phyloP scores from a whole-genome alignment of 192 early-diverging fungal species.

The Coemansia sp. region DNA sequence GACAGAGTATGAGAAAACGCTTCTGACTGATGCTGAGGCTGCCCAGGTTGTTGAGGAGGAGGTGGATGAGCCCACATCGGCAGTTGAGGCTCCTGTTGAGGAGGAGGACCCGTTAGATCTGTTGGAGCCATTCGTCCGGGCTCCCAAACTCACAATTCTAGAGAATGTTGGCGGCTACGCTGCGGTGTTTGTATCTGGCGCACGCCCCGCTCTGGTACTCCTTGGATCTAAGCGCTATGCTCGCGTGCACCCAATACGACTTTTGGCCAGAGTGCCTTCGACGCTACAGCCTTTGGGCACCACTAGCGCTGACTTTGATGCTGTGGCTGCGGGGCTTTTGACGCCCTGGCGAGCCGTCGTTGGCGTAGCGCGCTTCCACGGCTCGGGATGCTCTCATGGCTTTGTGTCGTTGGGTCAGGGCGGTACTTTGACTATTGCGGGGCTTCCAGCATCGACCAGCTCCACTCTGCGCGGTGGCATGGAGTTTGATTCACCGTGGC shows the following conservation, averaged over 20 bases:
- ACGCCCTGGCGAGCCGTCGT: slow-evolving; percentile 27
- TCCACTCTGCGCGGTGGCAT: slow-evolving; percentile 32
- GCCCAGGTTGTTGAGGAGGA: background rate
- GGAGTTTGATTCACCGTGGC: slow-evolving; percentile 57
- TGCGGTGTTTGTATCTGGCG: slow-evolving; percentile 42
- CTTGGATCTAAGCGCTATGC: slow-evolving; percentile 46
- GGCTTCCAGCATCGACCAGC: slow-evolving; percentile 23
- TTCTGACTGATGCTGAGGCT: background rate
- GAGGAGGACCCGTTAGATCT: background rate
- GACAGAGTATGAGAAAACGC: background rate
- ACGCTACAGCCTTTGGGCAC: slow-evolving; percentile 17
- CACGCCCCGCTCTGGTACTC: slow-evolving; percentile 35
- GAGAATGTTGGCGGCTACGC: slow-evolving; percentile 48
- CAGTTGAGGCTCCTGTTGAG: background rate
- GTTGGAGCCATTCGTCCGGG: slow-evolving; percentile 17
- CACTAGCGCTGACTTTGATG: slow-evolving; percentile 23
- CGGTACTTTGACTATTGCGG: slow-evolving; percentile 40
- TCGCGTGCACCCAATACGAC: slow-evolving; percentile 49
- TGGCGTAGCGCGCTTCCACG: slow-evolving; percentile 48
- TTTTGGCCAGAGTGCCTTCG: slow-evolving; percentile 25
- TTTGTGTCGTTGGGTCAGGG: slow-evolving; percentile 48
- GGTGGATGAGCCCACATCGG: background rate
- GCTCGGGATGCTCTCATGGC: slow-evolving; percentile 40
- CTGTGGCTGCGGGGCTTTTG: slow-evolving; percentile 27
- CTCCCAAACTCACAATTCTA: slow-evolving; percentile 36